Conservation (phyloP, 2,329 filamentous ascomycete species). For the Paecilomyces variotii region DNA sequence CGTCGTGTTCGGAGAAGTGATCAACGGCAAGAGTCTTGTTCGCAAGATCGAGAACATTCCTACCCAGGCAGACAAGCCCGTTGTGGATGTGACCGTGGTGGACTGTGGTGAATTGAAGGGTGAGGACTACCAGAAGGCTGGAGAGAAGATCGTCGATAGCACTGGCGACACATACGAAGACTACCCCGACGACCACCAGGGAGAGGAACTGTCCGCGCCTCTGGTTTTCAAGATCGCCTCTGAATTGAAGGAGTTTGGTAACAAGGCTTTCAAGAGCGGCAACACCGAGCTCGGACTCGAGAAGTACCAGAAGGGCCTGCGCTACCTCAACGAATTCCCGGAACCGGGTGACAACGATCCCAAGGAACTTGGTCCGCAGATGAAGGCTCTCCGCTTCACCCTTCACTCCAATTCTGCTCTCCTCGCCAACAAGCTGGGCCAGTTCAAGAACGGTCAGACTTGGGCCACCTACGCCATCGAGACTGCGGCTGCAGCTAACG, state of each 20-base stretch:
- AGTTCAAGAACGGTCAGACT: constrained; percentile 61
- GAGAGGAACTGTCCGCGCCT: constrained; percentile 55
- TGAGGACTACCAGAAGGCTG: constrained; percentile 58
- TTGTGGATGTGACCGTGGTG: constrained; percentile 62
- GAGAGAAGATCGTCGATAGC: constrained; percentile 63
- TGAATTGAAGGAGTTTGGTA: constrained; percentile 86
- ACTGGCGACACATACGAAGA: constrained; percentile 92
- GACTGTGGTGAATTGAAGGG: constrained; percentile 82
- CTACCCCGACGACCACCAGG: constrained; percentile 74
- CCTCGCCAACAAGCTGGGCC: constrained; percentile 70
- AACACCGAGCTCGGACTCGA: constrained; percentile 64
- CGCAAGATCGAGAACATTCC: constrained; percentile 80
- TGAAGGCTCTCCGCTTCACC: constrained; percentile 70
- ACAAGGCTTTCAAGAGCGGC: constrained; percentile 79
- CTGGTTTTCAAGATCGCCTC: constrained; percentile 70
- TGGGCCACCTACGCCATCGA: constrained; percentile 67
- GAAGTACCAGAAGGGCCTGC: constrained; percentile 90
- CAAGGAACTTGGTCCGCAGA: constrained; percentile 55
- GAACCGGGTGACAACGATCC: constrained; percentile 61
- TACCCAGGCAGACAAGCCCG: constrained; percentile 72
- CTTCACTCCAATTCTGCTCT: constrained; percentile 86
- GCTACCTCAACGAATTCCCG: constrained; percentile 81
- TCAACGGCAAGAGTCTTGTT: constrained; percentile 84
- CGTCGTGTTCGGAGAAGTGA: constrained; percentile 91
- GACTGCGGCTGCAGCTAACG: constrained; percentile 49